These are phyloP conservation scores for Rhododendron williamsianum DNA, from an alignment of 148 eudicot genomes.

Conservation along the genomic window DNA sequence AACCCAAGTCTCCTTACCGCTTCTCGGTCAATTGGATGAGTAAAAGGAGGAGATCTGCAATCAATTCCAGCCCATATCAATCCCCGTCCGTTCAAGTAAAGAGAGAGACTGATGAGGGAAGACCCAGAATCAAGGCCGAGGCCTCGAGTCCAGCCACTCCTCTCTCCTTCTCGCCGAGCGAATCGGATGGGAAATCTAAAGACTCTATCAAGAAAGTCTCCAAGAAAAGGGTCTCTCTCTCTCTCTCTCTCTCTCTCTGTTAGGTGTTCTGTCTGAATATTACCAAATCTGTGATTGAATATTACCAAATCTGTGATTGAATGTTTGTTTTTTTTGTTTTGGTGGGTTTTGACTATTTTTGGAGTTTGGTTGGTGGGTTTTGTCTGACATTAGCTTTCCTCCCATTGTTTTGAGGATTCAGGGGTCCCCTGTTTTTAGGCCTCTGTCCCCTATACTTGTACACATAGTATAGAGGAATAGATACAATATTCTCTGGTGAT, in stretches of 20 bases:
- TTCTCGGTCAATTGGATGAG: not conserved
- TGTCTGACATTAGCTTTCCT: not conserved
- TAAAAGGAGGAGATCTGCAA: slow-evolving; percentile 11
- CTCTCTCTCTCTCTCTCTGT: not conserved
- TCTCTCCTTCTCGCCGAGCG: slow-evolving; percentile 27
- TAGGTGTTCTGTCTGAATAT: not conserved
- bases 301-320: not conserved
- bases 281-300: not conserved
- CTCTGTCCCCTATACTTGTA: not conserved
- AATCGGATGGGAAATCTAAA: slow-evolving; percentile 24
- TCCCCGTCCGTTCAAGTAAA: not conserved
- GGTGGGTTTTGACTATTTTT: not conserved
- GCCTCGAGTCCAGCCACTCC: slow-evolving; percentile 30
- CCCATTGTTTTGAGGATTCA: not conserved
- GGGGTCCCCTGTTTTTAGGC: not conserved
- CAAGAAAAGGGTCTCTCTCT: slow-evolving; percentile 21
- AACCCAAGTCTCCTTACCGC: not conserved
- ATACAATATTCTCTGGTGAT: not conserved
- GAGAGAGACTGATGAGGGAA: not conserved
- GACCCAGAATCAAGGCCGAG: slow-evolving; percentile 9
- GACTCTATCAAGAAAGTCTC: slow-evolving; percentile 11
- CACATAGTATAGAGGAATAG: not conserved
- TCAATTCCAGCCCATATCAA: not conserved
- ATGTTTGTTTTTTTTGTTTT: not conserved
- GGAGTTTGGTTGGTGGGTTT: not conserved